Percentiles rank a stretch among this genome's conserved stretches.
Evolutionary conservation across 805 yeast genomes (phyloP).

Genomic region (Komagataella populi): DNA sequence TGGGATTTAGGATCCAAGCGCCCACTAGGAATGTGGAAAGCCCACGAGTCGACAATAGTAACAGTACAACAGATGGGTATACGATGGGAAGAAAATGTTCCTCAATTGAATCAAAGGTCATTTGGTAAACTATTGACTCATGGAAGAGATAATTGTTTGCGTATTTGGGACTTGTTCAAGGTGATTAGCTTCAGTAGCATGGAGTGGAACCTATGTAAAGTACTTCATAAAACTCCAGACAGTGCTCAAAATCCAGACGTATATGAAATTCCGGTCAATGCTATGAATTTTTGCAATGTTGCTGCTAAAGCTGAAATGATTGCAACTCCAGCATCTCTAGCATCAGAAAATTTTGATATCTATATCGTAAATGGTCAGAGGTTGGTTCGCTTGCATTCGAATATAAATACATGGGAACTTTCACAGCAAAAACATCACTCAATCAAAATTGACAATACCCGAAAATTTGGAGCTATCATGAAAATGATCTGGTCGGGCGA

Average conservation of each 20-base stretch:
- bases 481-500: conserved; percentile 25
- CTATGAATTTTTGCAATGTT: conserved; percentile 62
- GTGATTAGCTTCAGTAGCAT: conserved; percentile 7
- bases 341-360: conserved; percentile 53
- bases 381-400: neutral
- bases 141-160: conserved; percentile 47
- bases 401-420: neutral
- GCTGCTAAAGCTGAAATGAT: conserved; percentile 18
- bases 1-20: conserved; percentile 52
- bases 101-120: conserved; percentile 9
- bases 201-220: conserved; percentile 9
- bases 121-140: conserved; percentile 44
- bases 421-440: neutral
- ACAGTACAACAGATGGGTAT: conserved; percentile 33
- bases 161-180: conserved; percentile 27
- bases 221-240: conserved; percentile 9
- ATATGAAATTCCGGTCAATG: conserved; percentile 53
- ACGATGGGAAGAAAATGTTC: conserved; percentile 10
- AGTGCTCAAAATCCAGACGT: conserved; percentile 10
- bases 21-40: conserved; percentile 44
- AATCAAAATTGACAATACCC: conserved; percentile 1
- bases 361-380: conserved; percentile 17
- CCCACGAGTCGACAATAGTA: conserved; percentile 39
- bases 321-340: conserved; percentile 50
- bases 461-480: conserved; percentile 59